Evolutionary conservation across 2,329 filamentous ascomycete species (phyloP), one percentile per base, ranked within the genome.

Genomic region (Coniella lustricola): DNA sequence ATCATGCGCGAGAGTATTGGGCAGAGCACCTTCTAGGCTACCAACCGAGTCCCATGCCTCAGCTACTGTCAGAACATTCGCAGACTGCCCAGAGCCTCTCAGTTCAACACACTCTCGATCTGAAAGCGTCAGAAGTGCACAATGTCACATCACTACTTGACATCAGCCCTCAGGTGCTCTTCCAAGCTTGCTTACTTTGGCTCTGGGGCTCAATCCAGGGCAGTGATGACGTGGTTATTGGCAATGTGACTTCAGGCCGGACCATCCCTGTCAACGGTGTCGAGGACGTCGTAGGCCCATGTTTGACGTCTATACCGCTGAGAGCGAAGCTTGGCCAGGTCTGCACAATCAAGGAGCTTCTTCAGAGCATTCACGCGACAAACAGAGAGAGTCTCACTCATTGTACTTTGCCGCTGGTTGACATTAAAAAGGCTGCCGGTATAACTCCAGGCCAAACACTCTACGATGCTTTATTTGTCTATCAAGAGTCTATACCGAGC

Each of bases 401-500:
- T 60, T 77, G 76, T 18, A 69, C 70, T 1, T 59, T 90, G 5
- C 74, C 87, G 0, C 71, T 94, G 2, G 68, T 78, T 1, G 80
- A 89, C 2, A 87, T 95, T 55, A 84, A 81, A 58, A 79, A 76
- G 55, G 64, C 75, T 1, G 77, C 75, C 3, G 76, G 74, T 0
- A 52, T 84, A 1, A 66, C 73, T 22, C 71, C 79, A 1, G 70
- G 74, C 1, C 73, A 79, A 34, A 66, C 67, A 1, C 65, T 95
- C 0, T 95, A 91, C 56, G 87, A 95, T 56, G 75, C 83, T 1
- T 69, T 95, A 0, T 84, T 95, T 57, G 82, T 90, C 0, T 96
- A 90, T 73, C 90, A 96, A 57, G 84, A 95, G 59, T 85, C 83
- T 0, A 68, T 85, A 1, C 65, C 69, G 59, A 67, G 57, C 56